phyloP scores from a whole-genome alignment of 2,329 filamentous ascomycete genomes.

The Penicillium sp. region DNA sequence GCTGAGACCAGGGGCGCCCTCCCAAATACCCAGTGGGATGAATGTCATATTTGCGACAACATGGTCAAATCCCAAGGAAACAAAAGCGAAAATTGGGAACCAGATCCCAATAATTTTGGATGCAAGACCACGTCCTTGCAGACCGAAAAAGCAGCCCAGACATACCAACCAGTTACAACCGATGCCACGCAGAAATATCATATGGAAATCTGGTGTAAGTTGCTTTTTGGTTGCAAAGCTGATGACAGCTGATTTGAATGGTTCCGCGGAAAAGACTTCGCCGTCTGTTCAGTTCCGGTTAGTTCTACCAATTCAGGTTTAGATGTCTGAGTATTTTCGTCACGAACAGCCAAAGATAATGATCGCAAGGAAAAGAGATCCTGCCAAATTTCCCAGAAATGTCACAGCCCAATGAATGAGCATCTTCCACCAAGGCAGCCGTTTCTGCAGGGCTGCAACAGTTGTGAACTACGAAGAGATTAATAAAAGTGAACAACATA shows the following conservation, averaged over 20 bases:
- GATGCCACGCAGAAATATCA: slow-evolving; percentile 60
- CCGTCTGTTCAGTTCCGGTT: slow-evolving; percentile 41
- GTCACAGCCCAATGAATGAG: slow-evolving; percentile 51
- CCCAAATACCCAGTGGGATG: slow-evolving; percentile 57
- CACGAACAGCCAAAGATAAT: slow-evolving; percentile 54
- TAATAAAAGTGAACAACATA: background rate
- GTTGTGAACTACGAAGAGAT: slow-evolving; percentile 45
- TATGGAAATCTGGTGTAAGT: slow-evolving; percentile 53
- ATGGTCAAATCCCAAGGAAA: slow-evolving; percentile 59
- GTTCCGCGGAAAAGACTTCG: slow-evolving; percentile 49
- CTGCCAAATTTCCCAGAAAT: slow-evolving; percentile 56
- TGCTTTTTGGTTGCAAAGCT: slow-evolving; percentile 55
- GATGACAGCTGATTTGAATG: slow-evolving; percentile 51
- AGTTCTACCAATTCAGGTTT: background rate
- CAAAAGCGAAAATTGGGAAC: slow-evolving; percentile 61
- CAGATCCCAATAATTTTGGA: slow-evolving; percentile 62
- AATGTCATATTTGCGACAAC: slow-evolving; percentile 64
- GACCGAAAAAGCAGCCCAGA: slow-evolving; percentile 51
- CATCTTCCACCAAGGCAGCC: slow-evolving; percentile 43
- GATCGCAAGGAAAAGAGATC: slow-evolving; percentile 53
- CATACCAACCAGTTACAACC: slow-evolving; percentile 64
- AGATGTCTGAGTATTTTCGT: background rate
- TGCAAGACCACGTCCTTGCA: slow-evolving; percentile 55
- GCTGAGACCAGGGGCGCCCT: slow-evolving; percentile 49
- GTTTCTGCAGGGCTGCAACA: slow-evolving; percentile 49